Evolutionary conservation across 1,139 yeast species (phyloP), one percentile per base, ranked within the genome.

Genomic region (Diutina pseudorugosa): DNA sequence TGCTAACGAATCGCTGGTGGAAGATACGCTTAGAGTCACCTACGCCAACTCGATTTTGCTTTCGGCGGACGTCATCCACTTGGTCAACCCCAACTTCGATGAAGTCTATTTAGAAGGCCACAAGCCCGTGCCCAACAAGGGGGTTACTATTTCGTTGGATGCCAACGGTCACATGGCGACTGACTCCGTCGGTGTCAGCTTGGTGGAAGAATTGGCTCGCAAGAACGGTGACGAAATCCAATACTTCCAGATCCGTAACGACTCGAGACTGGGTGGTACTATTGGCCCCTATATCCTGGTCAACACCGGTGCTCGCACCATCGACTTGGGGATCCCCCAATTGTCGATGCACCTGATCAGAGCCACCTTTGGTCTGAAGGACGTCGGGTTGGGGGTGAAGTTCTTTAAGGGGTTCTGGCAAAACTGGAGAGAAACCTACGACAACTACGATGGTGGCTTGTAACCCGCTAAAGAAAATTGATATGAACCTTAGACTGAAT

Each of bases 91-190:
- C 30, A 80, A 81, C 63, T 84, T 83, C 62, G 65, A 73, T 53
- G 62, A 65, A 27, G 84, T 77, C 25, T 86, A 87, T 67, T 72
- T 87, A 62, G 85, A 82, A 58, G 66, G 81, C 63, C 93, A 87
- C 70, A 81, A 79, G 62, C 95, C 96, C 23, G 67, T 80, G 54
- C 89, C 93, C 56, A 88, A 88, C 68, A 79, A 75, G 51, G 96
- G 96, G 51, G 67, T 87, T 53, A 73, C 88, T 1, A 65, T 88
- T 33, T 77, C 88, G 7, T 70, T 82, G 59, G 95, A 88, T 65
- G 79, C 94, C 40, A 85, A 87, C 62, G 88, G 82, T 21, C 85
- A 84, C 63, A 83, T 87, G 79, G 86, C 91, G 47, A 86, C 95
- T 16, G 95, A 88, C 63, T 74, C 82, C 3, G 80, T 81, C 40